Evolutionary conservation across 192 early-diverging fungal genomes (phyloP).

Genomic region (Paraglomus occultum): DNA sequence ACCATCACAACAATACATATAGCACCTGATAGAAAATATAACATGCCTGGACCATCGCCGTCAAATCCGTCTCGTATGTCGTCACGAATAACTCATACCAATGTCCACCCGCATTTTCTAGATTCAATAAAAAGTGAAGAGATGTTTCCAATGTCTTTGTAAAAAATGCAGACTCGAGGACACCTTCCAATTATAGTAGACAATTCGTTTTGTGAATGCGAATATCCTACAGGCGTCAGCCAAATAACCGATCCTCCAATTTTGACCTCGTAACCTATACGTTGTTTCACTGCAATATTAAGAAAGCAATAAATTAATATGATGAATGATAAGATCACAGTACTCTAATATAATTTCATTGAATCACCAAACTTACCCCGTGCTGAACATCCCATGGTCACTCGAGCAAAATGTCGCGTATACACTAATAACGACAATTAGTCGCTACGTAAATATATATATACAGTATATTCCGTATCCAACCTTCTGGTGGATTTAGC

Average conservation of each 20-base stretch:
- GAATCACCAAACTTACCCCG: conserved; percentile 9
- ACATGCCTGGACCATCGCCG: conserved; percentile 19
- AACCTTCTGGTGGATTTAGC: too few species aligned
- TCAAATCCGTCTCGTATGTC: conserved; percentile 13
- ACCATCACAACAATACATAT: not conserved
- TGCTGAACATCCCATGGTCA: conserved; percentile 21
- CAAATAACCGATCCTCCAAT: conserved; percentile 19
- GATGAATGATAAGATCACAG: not conserved
- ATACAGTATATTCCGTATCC: too few species aligned
- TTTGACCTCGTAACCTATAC: conserved; percentile 8
- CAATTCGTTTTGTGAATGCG: too few species aligned
- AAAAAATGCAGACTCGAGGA: too few species aligned
- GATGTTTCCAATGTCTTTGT: too few species aligned
- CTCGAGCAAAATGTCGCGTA: too few species aligned
- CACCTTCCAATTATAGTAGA: too few species aligned
- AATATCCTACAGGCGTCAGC: not conserved
- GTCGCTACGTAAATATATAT: too few species aligned
- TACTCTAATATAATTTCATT: not conserved
- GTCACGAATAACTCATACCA: conserved; percentile 28
- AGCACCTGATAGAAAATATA: not conserved
- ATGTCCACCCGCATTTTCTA: conserved; percentile 3
- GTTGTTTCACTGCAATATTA: conserved; percentile 17
- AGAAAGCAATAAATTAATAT: not conserved
- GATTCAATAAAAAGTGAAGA: conserved; percentile 11
- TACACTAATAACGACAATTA: too few species aligned